A percentile compares a stretch with the other conserved stretches of the same genome.
Evolutionary conservation across 495 filamentous ascomycete species (phyloP).

Genomic region (Aspergillus bertholletiae): DNA sequence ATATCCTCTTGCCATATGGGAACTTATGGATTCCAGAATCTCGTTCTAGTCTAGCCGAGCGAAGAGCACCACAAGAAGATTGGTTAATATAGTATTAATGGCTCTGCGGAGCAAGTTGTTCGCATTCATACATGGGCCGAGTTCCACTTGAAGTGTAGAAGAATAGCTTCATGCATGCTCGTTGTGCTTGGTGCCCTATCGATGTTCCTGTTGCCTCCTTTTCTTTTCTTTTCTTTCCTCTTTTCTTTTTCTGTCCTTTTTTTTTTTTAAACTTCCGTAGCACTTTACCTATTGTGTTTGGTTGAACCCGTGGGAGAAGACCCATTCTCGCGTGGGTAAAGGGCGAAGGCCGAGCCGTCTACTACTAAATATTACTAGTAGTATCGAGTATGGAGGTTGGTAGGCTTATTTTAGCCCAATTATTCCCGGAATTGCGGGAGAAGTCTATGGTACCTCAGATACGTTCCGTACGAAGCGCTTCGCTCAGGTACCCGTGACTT

Average conservation of each 20-base stretch:
- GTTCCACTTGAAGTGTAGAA: too few species aligned
- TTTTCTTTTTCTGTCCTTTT: neutral
- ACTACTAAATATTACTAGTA: too few species aligned
- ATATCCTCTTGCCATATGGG: neutral
- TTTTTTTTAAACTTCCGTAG: neutral
- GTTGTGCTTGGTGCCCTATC: neutral
- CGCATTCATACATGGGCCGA: too few species aligned
- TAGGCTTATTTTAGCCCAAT: neutral
- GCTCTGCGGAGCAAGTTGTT: too few species aligned
- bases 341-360: constrained; percentile 10
- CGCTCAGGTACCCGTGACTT: neutral
- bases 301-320: constrained; percentile 10
- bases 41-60: neutral
- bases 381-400: too few species aligned
- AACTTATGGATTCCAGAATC: neutral
- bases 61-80: too few species aligned
- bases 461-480: neutral
- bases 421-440: neutral
- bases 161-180: neutral
- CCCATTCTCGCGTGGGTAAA: constrained; percentile 17
- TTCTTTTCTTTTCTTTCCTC: constrained; percentile 3
- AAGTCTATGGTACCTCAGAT: neutral
- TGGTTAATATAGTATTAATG: neutral
- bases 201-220: too few species aligned
- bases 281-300: neutral